Evolutionary conservation across 176 grass and related monocot species (phyloP), one percentile per base, ranked within the genome.

Genomic region (Guadua angustifolia): DNA sequence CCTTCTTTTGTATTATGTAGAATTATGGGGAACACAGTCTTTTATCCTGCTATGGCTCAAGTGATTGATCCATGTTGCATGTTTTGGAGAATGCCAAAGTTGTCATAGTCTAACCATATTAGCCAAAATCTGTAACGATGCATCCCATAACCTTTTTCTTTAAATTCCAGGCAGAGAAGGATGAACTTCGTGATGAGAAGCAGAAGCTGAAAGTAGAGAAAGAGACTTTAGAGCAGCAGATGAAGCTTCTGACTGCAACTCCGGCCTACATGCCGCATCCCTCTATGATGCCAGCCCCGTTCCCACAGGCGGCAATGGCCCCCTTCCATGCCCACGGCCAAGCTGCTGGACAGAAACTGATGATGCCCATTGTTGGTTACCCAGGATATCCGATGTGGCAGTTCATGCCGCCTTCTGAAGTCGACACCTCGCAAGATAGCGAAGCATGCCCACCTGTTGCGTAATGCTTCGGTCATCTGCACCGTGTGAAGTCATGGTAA

Each of bases 121-220:
- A 16, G 10, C n/a, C 38, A 16, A 71, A 18, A 46, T 58, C 29
- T 60, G 43, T n/a, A 50, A 43, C 33, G 39, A 36, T 85, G 11
- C 66, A 50, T 78, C 25, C 43, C 42, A 42, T 40, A 13, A 58
- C 4, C 16, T 19, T 43, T 66, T 60, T 44, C 9, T 82, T n/a
- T 43, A 45, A 67, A 83, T 81, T 78, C 0, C 85, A 92, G 92
- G 87, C 85, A 5, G 92, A 94, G 85, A 94, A 94, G 87, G 90
- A 89, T 35, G 92, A 94, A n/a, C 87, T 94, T 74, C 87, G 89
- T 12, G 89, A 94, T 24, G 92, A 94, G 87, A 94, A 94, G 74
- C 89, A 90, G 50, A 94, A 74, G 69, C 61, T 92, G 69, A 94
- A 90, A 84, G 51, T 77, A 75, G 92, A 92, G 73, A 94, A 88